These are phyloP conservation scores for Starmerella davenportii DNA, from an alignment of 805 yeast genomes.

Conservation along the genomic window DNA sequence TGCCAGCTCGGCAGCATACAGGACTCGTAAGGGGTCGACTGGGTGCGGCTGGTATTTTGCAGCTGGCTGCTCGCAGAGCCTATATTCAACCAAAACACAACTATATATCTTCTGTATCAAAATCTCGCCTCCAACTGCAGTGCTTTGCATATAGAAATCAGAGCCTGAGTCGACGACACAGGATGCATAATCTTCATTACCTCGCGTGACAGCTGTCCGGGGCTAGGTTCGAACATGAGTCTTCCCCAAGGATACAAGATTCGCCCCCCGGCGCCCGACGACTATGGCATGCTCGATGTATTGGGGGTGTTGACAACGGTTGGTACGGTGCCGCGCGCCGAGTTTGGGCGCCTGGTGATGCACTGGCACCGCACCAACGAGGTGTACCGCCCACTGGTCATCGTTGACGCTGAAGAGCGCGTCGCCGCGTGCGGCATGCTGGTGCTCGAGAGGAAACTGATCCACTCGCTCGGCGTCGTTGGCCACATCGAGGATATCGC, in stretches of 20 bases:
- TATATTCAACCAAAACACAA: no score
- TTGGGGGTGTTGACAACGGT: slow-evolving; percentile 62
- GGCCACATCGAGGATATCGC: slow-evolving; percentile 96
- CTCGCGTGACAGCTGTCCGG: background rate
- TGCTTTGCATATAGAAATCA: no score
- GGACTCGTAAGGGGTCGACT: no score
- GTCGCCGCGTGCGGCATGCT: slow-evolving; percentile 77
- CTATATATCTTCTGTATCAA: no score
- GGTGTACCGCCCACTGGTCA: slow-evolving; percentile 53
- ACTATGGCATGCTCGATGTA: slow-evolving; percentile 47
- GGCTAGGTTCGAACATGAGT: background rate
- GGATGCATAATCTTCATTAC: no score
- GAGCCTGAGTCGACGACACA: no score
- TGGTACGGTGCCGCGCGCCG: slow-evolving; percentile 41
- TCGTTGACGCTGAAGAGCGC: slow-evolving; percentile 31
- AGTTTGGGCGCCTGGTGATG: slow-evolving; percentile 35
- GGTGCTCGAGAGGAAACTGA: slow-evolving; percentile 56
- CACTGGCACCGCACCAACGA: slow-evolving; percentile 38
- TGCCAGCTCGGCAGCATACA: no score
- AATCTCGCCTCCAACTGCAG: no score
- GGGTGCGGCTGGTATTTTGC: no score
- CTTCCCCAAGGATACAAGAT: slow-evolving; percentile 41
- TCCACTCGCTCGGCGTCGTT: slow-evolving; percentile 67
- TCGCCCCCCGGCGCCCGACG: slow-evolving; percentile 38
- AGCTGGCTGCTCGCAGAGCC: no score